Evolutionary conservation across 495 filamentous ascomycete species (phyloP).

Genomic region (Aspergillus funiculosus): DNA sequence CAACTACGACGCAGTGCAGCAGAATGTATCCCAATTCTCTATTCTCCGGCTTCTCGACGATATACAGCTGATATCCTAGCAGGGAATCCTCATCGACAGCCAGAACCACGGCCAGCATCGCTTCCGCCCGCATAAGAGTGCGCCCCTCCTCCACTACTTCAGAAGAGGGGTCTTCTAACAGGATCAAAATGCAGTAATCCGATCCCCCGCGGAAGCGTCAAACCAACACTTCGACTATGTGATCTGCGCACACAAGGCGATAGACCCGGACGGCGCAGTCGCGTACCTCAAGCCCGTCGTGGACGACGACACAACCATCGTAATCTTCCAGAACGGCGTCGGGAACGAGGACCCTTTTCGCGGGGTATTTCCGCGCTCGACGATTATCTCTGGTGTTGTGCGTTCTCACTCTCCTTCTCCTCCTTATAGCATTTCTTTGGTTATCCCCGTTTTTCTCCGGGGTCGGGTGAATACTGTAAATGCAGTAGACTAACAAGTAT

Average conservation of each 20-base stretch:
- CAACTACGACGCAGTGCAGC: slow-evolving; percentile 44
- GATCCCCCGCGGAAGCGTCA: slow-evolving; percentile 32
- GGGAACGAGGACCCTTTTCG: slow-evolving; percentile 62
- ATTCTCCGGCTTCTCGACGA: neutral
- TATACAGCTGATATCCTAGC: too few relatives aligned
- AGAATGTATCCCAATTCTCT: slow-evolving; percentile 26
- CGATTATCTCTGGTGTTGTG: slow-evolving; percentile 56
- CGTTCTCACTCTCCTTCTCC: neutral
- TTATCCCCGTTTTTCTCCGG: too few relatives aligned
- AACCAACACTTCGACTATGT: slow-evolving; percentile 36
- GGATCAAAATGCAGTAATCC: slow-evolving; percentile 36
- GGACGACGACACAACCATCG: slow-evolving; percentile 39
- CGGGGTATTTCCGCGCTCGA: slow-evolving; percentile 45
- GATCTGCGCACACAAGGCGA: slow-evolving; percentile 48
- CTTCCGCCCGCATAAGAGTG: slow-evolving; percentile 38
- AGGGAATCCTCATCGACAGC: slow-evolving; percentile 44
- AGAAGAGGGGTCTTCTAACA: too few relatives aligned
- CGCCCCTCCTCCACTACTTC: neutral
- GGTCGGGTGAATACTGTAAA: too few relatives aligned
- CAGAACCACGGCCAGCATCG: slow-evolving; percentile 43
- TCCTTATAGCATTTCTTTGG: too few relatives aligned
- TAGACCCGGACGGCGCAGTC: slow-evolving; percentile 36
- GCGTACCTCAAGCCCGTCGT: slow-evolving; percentile 36
- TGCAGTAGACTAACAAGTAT: too few relatives aligned
- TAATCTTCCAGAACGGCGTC: slow-evolving; percentile 66